Base-by-base conservation (phyloP, 176 grass and related monocot genomes). In the Avena atlantica region DNA sequence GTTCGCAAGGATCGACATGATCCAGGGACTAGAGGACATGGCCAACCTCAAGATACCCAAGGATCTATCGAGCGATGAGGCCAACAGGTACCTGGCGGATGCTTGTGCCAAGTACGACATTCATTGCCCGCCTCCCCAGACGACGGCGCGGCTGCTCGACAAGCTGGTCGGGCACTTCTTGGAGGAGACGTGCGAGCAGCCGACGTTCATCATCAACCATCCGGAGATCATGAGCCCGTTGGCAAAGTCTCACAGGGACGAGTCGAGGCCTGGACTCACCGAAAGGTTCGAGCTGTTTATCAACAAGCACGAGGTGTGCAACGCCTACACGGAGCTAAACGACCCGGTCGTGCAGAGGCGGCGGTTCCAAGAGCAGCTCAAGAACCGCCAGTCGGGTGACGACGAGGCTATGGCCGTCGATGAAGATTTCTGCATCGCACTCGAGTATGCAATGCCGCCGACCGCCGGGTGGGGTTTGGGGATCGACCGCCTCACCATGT, bases 221-320 rank as follows among this genome's bases (percentile, higher is more conserved):
- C 95, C 93, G 45, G 91, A 95, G 91, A 97, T 97, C 83, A 97
- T 95, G 95, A 97, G 91, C 79, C 92, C 95, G 42, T 87, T 97
- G 53, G 95, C 95, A 55, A 97, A 97, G 85, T 93, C 91, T 66
- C 95, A 97, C 64, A 95, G 93, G 24, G 62, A 65, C 12, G 62
- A 65, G 24, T 87, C 80, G 20, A 85, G 65, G 55, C 81, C 86
- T n/a, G 86, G 91, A 58, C 53, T 95, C 48, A 93, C 89, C 31
- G 31, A 95, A 88, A 83, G 95, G 27, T 98, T 98, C 69, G 91
- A 98, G 78, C 81, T 98, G 1, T 98, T 95, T 74, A 63, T 92
- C 42, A 98, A 98, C 85, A 98, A 95, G 72, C 95, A 93, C 44
- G 93, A 98, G 95, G 89, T 94, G 62, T 97, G 94, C 90, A 97